Conservation (phyloP, 2,329 filamentous ascomycete species). For the Leptographium galeiforme region DNA sequence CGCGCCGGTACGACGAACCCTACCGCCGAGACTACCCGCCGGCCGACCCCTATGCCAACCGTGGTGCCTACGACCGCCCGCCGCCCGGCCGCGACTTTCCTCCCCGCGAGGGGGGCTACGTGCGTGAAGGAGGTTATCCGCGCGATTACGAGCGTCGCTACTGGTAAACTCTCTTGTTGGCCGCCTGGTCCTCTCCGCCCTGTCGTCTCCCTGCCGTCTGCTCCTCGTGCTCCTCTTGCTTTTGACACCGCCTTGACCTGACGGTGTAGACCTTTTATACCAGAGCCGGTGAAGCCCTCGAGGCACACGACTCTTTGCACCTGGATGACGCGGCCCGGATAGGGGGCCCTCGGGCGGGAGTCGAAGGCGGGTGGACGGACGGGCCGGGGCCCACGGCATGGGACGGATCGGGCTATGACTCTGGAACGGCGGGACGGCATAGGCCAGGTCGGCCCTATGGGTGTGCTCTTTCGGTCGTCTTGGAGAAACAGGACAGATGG, state of each 20-base stretch:
- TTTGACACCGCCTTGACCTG: neutral
- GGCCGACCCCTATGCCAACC: conserved; percentile 45
- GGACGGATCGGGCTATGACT: no score
- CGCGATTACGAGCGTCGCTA: conserved; percentile 17
- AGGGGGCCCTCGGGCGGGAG: no score
- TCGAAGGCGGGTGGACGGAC: no score
- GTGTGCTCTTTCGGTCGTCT: neutral
- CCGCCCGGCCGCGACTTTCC: conserved; percentile 23
- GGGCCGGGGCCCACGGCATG: no score
- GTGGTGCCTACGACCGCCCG: conserved; percentile 42
- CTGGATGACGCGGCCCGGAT: no score
- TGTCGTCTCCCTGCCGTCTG: neutral
- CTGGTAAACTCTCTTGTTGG: conserved; percentile 28
- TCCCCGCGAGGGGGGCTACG: conserved; percentile 2
- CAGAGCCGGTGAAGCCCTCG: neutral
- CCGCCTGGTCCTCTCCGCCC: conserved; percentile 62
- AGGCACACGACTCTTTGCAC: neutral
- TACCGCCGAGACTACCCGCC: conserved; percentile 59
- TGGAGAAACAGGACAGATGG: neutral
- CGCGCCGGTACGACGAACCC: conserved; percentile 61
- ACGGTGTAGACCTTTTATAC: neutral
- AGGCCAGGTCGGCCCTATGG: neutral
- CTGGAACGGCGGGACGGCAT: neutral
- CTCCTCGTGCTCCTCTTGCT: no score
- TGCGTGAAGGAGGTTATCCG: conserved; percentile 28